These are phyloP conservation scores for Fusarium praegraminearum DNA, from an alignment of 2,329 filamentous ascomycete genomes.

Conservation along the genomic window DNA sequence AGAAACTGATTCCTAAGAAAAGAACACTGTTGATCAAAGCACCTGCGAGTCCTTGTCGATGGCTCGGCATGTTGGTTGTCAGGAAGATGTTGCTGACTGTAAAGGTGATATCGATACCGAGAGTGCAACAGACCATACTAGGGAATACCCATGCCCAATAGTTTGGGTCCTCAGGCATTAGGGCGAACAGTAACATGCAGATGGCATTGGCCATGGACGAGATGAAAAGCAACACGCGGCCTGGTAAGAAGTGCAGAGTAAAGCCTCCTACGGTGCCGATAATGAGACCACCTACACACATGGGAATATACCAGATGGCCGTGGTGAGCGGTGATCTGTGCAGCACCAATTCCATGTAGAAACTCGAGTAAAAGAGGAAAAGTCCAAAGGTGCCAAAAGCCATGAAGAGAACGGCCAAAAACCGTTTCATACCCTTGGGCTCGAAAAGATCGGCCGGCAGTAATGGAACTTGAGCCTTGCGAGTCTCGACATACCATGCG, in stretches of 20 bases:
- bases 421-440: constrained; percentile 67
- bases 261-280: constrained; percentile 66
- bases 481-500: constrained; percentile 73
- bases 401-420: constrained; percentile 66
- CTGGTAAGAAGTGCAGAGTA: constrained; percentile 67
- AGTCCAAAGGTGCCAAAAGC: constrained; percentile 68
- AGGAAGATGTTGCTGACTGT: constrained; percentile 76
- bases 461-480: constrained; percentile 69
- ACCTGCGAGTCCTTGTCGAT: constrained; percentile 73
- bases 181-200: constrained; percentile 65
- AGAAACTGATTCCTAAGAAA: constrained; percentile 72
- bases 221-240: constrained; percentile 64
- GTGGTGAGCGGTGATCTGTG: constrained; percentile 64
- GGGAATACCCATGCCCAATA: constrained; percentile 76
- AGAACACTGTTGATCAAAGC: constrained; percentile 72
- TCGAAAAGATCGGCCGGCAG: constrained; percentile 72
- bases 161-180: constrained; percentile 63
- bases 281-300: constrained; percentile 69
- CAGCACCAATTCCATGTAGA: constrained; percentile 70
- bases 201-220: constrained; percentile 64
- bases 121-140: constrained; percentile 68
- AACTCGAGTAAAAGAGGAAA: constrained; percentile 72
- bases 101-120: constrained; percentile 75
- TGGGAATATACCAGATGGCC: constrained; percentile 69
- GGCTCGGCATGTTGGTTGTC: constrained; percentile 69